Base-by-base conservation (phyloP, 805 yeast genomes). In the Kluyveromyces lactis region DNA sequence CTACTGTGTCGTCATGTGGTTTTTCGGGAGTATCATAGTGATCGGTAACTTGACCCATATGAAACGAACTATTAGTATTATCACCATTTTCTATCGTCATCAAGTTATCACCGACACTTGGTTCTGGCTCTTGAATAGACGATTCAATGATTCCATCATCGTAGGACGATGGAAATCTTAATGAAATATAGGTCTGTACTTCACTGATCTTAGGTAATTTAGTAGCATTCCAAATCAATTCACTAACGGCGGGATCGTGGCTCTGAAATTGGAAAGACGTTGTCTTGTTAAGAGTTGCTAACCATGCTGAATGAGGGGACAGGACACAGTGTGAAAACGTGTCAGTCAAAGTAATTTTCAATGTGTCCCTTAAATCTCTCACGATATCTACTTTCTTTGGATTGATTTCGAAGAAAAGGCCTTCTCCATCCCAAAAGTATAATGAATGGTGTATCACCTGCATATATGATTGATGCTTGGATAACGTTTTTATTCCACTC, bases 161-260 rank as follows among this genome's bases (percentile, higher is more conserved):
- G 13, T 24, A 27, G n/a, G 43, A 39, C 8, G 31, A 11, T 27
- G 30, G 39, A 13, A 44, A 47, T 11, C 48, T 42, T 4, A 60
- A 44, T 2, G 49, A 39, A 18, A 63, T 55, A 28, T 46, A 57
- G 2, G 52, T 48, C 33, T 53, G 41, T 1, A 49, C 60, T 31
- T 61, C 62, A 36, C 68, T 64, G 2, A 63, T 48, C 41, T 60
- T 63, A 19, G 56, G 49, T 7, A 47, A 13, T 29, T 31, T 33
- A 18, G 36, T 31, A 16, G 37, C 39, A 35, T 33, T 33, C 26
- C 29, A n/a, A 4, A 33, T 11, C 1, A 16, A 26, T 18, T 37
- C 36, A 24, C 24, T 26, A n/a, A 24, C 37, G 5, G 18, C 21
- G 29, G 19, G 19, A 34, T 34, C 37, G 5, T 16, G 17, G 19